Conservation (phyloP, 23 red algal genomes). For the Pyropia haitanensis region DNA sequence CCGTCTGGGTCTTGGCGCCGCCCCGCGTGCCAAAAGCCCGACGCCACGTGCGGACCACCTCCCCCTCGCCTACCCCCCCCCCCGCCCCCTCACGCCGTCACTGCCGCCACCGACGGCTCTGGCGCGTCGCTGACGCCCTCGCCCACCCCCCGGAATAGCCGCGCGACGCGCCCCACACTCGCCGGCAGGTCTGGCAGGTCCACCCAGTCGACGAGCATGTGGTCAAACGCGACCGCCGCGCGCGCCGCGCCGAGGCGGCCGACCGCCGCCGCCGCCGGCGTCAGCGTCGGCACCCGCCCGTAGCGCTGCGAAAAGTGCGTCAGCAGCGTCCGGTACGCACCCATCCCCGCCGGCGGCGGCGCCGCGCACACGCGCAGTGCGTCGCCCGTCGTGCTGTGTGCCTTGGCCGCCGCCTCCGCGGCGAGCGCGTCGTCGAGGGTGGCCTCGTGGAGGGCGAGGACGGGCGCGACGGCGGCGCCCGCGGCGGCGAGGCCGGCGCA, state of each 20-base stretch:
- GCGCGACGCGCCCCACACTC: background rate
- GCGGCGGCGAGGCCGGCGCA: conserved; percentile 40
- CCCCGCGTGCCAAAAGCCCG: too few species aligned
- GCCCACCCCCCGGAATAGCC: too few species aligned
- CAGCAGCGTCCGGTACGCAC: conserved; percentile 63
- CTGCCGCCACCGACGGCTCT: too few species aligned
- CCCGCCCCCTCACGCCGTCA: too few species aligned
- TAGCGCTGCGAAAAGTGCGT: conserved; percentile 99
- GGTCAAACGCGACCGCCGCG: conserved; percentile 71
- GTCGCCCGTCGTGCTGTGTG: conserved; percentile 74
- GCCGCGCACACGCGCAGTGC: conserved; percentile 58
- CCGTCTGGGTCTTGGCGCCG: too few species aligned
- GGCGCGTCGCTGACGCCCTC: too few species aligned
- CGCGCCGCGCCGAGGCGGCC: conserved; percentile 13
- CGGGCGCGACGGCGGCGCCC: conserved; percentile 29
- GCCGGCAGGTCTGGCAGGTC: conserved; percentile 45
- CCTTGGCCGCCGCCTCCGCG: conserved; percentile 47
- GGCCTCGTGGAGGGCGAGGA: conserved; percentile 89
- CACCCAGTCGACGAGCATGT: conserved; percentile 63
- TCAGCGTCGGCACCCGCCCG: conserved; percentile 46
- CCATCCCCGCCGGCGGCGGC: conserved; percentile 12
- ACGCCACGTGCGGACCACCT: too few species aligned
- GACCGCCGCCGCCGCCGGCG: conserved; percentile 13
- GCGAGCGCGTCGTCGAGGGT: conserved; percentile 65
- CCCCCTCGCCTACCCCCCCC: too few species aligned